A percentile compares a stretch with the other conserved stretches of the same genome.
phyloP scores from a whole-genome alignment of 306 rosid genomes.

The Prinsepia uniflora region DNA sequence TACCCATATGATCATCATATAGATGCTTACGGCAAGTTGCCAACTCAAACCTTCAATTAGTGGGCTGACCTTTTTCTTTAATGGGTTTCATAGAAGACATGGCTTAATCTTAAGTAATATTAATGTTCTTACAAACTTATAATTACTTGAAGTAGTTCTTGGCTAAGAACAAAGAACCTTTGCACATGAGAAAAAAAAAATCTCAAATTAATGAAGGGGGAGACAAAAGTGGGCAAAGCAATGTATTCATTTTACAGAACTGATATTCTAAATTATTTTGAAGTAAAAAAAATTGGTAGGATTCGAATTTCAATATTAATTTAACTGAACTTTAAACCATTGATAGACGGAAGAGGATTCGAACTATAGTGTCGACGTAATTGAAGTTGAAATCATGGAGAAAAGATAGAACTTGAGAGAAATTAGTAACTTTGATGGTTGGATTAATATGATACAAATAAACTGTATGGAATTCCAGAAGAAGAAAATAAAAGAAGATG shows the following conservation, averaged over 20 bases:
- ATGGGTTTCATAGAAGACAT: neutral
- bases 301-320: too few species aligned
- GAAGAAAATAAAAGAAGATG: neutral
- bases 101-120: neutral
- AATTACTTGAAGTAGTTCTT: constrained; percentile 10
- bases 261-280: too few species aligned
- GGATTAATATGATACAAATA: constrained; percentile 35
- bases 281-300: too few species aligned
- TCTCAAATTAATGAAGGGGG: neutral
- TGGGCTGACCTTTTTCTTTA: constrained; percentile 23
- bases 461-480: constrained; percentile 11
- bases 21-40: constrained; percentile 36
- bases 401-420: constrained; percentile 1
- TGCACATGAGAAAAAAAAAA: constrained; percentile 11
- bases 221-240: neutral
- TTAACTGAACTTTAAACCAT: too few species aligned
- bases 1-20: constrained; percentile 42
- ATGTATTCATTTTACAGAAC: neutral
- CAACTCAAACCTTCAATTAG: constrained; percentile 32
- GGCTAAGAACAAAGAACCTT: constrained; percentile 6
- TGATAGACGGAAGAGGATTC: too few species aligned
- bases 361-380: too few species aligned
- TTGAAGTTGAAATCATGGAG: too few species aligned
- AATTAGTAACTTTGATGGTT: constrained; percentile 25
- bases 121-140: neutral